Evolutionary conservation across 805 yeast genomes (phyloP).

Genomic region (Yamadazyma sp.): DNA sequence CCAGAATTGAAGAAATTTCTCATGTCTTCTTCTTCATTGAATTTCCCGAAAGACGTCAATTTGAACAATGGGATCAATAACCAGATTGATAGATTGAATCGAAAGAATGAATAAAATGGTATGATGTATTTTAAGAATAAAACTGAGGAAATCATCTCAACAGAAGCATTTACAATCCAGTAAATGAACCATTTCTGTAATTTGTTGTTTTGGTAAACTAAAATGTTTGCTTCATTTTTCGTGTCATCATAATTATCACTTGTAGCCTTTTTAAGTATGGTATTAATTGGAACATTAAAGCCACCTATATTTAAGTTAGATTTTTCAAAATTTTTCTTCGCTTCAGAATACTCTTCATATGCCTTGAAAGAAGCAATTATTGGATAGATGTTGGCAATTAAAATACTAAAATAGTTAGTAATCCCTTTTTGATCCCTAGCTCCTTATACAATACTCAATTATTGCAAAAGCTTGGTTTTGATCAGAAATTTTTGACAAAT

Average conservation of each 20-base stretch:
- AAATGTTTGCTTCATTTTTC: constrained; percentile 10
- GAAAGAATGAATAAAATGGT: constrained; percentile 54
- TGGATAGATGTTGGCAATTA: constrained; percentile 53
- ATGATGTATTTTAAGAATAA: constrained; percentile 44
- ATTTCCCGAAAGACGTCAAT: background rate
- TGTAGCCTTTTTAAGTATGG: constrained; percentile 30
- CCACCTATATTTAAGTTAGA: constrained; percentile 34
- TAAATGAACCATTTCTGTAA: constrained; percentile 45
- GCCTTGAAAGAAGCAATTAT: constrained; percentile 60
- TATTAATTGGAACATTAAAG: constrained; percentile 37
- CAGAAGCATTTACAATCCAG: constrained; percentile 62
- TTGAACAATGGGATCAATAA: constrained; percentile 47
- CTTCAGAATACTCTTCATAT: constrained; percentile 38
- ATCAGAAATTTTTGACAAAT: too few species aligned
- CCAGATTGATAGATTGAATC: constrained; percentile 55
- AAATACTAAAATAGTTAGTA: constrained; percentile 33
- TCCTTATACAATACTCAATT: too few species aligned
- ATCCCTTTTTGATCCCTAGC: constrained; percentile 1
- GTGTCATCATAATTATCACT: constrained; percentile 3
- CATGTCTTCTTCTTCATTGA: constrained; percentile 20
- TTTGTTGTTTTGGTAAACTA: constrained; percentile 11
- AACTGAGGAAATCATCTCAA: constrained; percentile 38
- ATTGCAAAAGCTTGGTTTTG: too few species aligned
- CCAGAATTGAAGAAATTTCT: constrained; percentile 25
- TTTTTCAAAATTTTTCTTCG: constrained; percentile 25